Evolutionary conservation across 106 monocot genomes (phyloP), one percentile per base, ranked within the genome.

Genomic region (Apostasia ramifera): DNA sequence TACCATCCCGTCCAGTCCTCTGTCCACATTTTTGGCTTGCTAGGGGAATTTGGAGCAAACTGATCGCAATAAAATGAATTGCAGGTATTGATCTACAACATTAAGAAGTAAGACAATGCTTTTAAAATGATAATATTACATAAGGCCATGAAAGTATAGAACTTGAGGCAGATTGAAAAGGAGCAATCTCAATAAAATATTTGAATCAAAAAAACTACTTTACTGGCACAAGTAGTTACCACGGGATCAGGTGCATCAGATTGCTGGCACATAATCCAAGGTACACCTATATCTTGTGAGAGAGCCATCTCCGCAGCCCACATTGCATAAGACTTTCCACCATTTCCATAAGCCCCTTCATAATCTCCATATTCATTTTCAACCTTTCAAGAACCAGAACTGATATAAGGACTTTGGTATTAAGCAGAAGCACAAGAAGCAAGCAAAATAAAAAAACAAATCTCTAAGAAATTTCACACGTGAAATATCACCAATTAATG

Each of bases 1-100:
- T 88, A 95, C 95, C 95, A 92, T 68, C 95, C 95, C 72, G 95
- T 88, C 95, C 95, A 95, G 73, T 95, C 92, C 64, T 95, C 95
- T 51, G 95, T 95, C 95, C 95, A 95, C 62, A 95, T 54, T 72
- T 92, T 95, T 73, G 95, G 95, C 74, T 95, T 95, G 71, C 72
- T 80, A 4, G 69, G 57, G 6, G 91, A 84, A 74, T 89, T 95
- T 44, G 95, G 91, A 41, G 72, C 63, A 60, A 95, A 95, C 47
- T 86, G 83, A 70, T 95, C 95, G 59, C 95, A 95, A 52, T 95
- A 95, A 82, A 89, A 92, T 54, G 91, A 91, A 74, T 95, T 95
- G 64, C 95, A 95, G 40, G 95, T 92, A 77, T 95, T 95, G 53
- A 95, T 95, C 95, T 95, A 86, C 76, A 84, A 78, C 42, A 10